Conservation (phyloP, 345 rosid genomes). For the Populus pruinosa region DNA sequence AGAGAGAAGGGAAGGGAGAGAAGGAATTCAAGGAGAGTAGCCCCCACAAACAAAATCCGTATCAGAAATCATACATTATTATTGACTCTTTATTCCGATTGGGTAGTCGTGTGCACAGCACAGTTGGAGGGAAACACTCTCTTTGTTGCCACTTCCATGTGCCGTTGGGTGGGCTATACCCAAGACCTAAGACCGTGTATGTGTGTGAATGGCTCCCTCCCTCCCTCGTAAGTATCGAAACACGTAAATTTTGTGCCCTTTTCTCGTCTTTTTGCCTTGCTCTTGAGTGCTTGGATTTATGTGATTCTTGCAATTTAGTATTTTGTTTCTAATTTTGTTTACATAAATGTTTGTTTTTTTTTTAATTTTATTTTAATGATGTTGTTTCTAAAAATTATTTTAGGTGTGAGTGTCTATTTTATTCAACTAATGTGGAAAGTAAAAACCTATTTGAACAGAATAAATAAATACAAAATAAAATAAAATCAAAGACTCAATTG, state of each 20-base stretch:
- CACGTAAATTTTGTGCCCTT: background rate
- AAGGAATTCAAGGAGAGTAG: background rate
- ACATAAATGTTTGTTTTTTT: too few species aligned
- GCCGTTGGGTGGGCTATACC: background rate
- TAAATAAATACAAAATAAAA: too few species aligned
- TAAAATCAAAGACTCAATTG: too few species aligned
- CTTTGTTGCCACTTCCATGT: background rate
- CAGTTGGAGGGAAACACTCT: background rate
- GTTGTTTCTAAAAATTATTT: too few species aligned
- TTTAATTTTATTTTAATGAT: too few species aligned
- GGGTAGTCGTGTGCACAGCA: background rate
- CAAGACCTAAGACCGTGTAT: background rate
- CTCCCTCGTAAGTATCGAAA: conserved; percentile 16
- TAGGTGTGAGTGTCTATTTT: too few species aligned
- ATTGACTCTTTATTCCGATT: background rate
- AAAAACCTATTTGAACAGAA: too few species aligned
- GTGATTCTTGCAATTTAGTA: background rate
- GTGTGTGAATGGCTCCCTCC: background rate
- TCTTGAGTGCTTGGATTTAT: background rate
- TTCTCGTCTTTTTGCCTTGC: background rate
- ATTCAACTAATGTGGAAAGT: too few species aligned
- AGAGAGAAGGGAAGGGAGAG: too few species aligned
- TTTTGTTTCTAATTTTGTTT: too few species aligned
- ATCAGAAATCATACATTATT: background rate
- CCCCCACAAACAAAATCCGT: background rate